Evolutionary conservation across 108 stramenopile species (phyloP).

Genomic region (Nannochloropsis salina): DNA sequence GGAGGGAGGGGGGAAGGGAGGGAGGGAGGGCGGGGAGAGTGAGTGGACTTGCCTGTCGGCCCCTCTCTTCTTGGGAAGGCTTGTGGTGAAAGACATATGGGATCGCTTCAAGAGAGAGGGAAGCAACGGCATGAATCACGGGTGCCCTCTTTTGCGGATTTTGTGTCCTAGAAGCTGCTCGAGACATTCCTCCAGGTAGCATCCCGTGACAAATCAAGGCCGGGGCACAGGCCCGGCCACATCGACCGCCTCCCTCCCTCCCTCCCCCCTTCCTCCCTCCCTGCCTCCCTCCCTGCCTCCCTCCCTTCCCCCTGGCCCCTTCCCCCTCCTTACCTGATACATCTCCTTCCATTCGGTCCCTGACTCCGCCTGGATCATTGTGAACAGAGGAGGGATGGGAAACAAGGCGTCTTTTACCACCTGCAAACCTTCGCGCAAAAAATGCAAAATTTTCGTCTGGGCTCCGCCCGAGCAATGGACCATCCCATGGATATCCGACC

Average conservation of each 20-base stretch:
- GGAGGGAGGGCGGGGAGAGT: background rate
- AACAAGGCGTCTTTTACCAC: constrained; percentile 32
- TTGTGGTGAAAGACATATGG: no score
- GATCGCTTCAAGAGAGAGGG: no score
- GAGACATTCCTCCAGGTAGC: no score
- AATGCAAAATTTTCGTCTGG: constrained; percentile 33
- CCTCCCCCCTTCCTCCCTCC: background rate
- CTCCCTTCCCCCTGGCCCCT: background rate
- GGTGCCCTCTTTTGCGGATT: no score
- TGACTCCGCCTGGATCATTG: constrained; percentile 24
- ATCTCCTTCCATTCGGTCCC: constrained; percentile 33
- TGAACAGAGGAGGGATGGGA: constrained; percentile 30
- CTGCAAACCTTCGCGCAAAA: constrained; percentile 22
- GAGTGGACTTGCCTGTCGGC: no score
- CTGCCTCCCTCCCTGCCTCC: background rate
- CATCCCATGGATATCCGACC: constrained; percentile 24
- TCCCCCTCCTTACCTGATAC: constrained; percentile 8
- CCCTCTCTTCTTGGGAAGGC: no score
- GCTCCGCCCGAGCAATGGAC: constrained; percentile 32
- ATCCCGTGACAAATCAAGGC: no score
- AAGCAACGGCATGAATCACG: no score
- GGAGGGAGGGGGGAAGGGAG: background rate
- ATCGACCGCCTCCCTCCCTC: background rate
- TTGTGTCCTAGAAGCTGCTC: no score
- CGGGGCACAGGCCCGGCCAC: no score